Evolutionary conservation across 1,284 basidiomycete species (phyloP), one percentile per base, ranked within the genome.

Genomic region (Ceratobasidium sp.): DNA sequence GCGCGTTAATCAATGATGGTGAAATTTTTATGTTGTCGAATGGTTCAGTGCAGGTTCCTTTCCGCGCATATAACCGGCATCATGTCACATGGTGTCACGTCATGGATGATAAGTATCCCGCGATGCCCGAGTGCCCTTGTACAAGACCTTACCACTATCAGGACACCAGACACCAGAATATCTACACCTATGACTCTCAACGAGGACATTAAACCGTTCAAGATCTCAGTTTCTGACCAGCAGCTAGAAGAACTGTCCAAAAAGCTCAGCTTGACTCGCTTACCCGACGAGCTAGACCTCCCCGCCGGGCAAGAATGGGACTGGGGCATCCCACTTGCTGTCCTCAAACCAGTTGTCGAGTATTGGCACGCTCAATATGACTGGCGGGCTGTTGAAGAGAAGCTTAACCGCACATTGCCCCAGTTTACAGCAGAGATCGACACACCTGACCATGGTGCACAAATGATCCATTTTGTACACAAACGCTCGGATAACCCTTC

Each of bases 201-300:
- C 15, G 59, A 32, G 15, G 67, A 70, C 32, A 74, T 78, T 49
- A 54, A 64, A 32, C 71, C 78, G 1, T 78, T 77, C 43, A 77
- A 32, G 8, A 70, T 78, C 13, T 37, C 73, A 2, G 78, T 78
- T 32, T 59, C 76, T 1, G 78, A 77, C 44, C 69, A 75, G n/a
- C n/a, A 69, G 8, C 67, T 77, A 8, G 64, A 74, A 6, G 78
- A 78, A 34, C 65, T 78, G 25, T 59, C 44, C 25, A 57, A 32
- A 40, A 68, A 73, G 25, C 71, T 78, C 2, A 49, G 57, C 7
- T n/a, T 69, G 17, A 77, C 78, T 1, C 76, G 78, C 13, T 67
- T 77, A 32, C 78, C 78, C 2, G 69, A 78, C n/a, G 78, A 78
- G 22, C 57, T 78, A 32, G 65, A 78, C 34, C 70, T 78, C n/a